Conservation (phyloP, 257 asterid species). For the Thymus mandschuricus region DNA sequence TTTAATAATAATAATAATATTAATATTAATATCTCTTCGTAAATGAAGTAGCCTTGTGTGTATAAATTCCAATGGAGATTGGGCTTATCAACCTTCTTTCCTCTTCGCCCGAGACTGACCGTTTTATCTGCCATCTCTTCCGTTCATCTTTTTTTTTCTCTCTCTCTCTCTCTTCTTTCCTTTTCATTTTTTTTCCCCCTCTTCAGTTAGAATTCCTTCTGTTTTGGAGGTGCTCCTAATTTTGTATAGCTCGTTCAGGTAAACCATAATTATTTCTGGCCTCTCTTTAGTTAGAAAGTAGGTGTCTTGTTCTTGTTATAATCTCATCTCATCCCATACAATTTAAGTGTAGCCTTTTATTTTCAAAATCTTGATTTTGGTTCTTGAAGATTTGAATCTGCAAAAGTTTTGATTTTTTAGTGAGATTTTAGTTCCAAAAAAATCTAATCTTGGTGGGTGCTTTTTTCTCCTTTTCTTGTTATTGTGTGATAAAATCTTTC, state of each 20-base stretch:
- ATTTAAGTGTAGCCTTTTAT: too few relatives aligned
- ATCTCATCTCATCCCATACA: neutral
- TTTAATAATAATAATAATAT: neutral
- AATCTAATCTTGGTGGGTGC: neutral
- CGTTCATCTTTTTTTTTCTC: slow-evolving; percentile 23
- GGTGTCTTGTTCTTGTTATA: slow-evolving; percentile 8
- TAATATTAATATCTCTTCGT: neutral
- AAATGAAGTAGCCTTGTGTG: slow-evolving; percentile 10
- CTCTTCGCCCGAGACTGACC: slow-evolving; percentile 52
- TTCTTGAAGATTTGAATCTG: slow-evolving; percentile 1
- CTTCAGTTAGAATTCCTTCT: slow-evolving; percentile 26
- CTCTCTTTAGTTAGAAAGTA: slow-evolving; percentile 19
- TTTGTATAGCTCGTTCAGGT: slow-evolving; percentile 74
- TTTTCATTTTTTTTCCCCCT: slow-evolving; percentile 5
- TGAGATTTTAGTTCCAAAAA: neutral
- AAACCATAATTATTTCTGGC: slow-evolving; percentile 15
- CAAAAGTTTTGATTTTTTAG: neutral
- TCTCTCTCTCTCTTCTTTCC: slow-evolving; percentile 18
- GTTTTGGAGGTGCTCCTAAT: slow-evolving; percentile 21
- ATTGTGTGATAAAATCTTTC: neutral
- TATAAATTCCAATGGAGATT: slow-evolving; percentile 43
- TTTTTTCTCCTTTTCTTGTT: neutral
- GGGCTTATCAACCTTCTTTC: slow-evolving; percentile 47
- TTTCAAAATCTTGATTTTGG: neutral
- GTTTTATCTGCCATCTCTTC: slow-evolving; percentile 40